Conservation (phyloP, 1,284 basidiomycete species). For the Tremellales sp. region DNA sequence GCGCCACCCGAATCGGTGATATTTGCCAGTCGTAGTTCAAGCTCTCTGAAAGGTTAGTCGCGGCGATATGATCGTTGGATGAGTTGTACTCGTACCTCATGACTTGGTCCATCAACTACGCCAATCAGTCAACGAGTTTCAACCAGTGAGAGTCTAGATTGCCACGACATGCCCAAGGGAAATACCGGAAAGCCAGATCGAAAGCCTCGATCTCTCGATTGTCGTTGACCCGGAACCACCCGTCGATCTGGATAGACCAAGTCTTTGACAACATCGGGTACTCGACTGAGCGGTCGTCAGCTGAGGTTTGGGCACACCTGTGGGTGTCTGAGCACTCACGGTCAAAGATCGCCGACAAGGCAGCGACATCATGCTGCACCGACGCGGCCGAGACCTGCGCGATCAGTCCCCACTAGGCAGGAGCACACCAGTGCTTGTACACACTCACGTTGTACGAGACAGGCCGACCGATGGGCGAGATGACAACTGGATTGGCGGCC, state of each 20-base stretch:
- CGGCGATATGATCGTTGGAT: not conserved
- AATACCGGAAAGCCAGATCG: constrained; percentile 21
- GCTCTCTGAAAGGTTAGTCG: constrained; percentile 2
- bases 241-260: constrained; percentile 21
- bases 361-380: constrained; percentile 12
- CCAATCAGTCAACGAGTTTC: not conserved
- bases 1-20: not conserved
- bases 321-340: constrained; percentile 6
- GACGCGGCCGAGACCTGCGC: not conserved
- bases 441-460: constrained; percentile 7
- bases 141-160: not conserved
- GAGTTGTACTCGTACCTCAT: constrained; percentile 3
- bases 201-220: constrained; percentile 17
- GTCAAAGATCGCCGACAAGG: constrained; percentile 16
- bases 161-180: constrained; percentile 19
- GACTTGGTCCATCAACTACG: constrained; percentile 18
- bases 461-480: constrained; percentile 3
- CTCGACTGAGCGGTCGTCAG: constrained; percentile 1
- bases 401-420: not conserved
- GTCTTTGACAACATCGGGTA: constrained; percentile 15
- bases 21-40: constrained; percentile 25
- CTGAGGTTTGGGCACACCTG: not conserved
- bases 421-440: too few relatives aligned
- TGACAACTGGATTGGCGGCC: not conserved
- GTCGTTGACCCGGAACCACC: constrained; percentile 17